Conservation (phyloP, 2,329 filamentous ascomycete species). For the Fusarium poae region DNA sequence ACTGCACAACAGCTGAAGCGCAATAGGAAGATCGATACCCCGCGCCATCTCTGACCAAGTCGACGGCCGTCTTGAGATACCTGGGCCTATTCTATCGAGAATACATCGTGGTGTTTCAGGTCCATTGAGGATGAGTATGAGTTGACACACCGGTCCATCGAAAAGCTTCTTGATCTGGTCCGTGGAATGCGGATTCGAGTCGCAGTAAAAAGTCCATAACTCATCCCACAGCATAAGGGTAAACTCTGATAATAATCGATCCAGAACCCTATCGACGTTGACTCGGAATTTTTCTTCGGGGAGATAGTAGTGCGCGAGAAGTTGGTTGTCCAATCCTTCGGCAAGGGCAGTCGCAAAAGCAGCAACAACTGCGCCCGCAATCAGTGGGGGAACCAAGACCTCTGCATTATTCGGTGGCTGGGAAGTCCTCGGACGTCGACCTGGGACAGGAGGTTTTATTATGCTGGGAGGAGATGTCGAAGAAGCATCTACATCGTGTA, state of each 20-base stretch:
- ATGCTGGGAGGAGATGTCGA: conserved; percentile 33
- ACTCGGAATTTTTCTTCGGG: conserved; percentile 51
- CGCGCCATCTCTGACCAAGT: conserved; percentile 52
- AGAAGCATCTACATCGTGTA: conserved; percentile 25
- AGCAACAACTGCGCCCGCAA: conserved; percentile 53
- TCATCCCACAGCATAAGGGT: conserved; percentile 54
- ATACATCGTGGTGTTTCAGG: conserved; percentile 54
- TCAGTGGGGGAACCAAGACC: conserved; percentile 54
- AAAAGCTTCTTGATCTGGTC: conserved; percentile 54
- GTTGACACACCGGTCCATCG: conserved; percentile 55
- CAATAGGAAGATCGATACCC: conserved; percentile 53
- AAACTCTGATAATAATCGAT: conserved; percentile 53
- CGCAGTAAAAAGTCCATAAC: conserved; percentile 53
- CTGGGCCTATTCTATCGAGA: conserved; percentile 54
- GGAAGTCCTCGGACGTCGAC: conserved; percentile 48
- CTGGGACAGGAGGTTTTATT: conserved; percentile 55
- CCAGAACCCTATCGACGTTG: conserved; percentile 55
- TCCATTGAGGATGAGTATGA: conserved; percentile 55
- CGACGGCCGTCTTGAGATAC: conserved; percentile 50
- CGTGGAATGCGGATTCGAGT: conserved; percentile 47
- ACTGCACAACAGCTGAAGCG: conserved; percentile 54
- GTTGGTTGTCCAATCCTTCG: conserved; percentile 53
- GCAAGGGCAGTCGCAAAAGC: conserved; percentile 55
- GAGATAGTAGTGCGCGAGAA: conserved; percentile 56
- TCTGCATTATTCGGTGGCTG: conserved; percentile 51